phyloP scores from a whole-genome alignment of 495 filamentous ascomycete species.

The Durotheca rogersii region DNA sequence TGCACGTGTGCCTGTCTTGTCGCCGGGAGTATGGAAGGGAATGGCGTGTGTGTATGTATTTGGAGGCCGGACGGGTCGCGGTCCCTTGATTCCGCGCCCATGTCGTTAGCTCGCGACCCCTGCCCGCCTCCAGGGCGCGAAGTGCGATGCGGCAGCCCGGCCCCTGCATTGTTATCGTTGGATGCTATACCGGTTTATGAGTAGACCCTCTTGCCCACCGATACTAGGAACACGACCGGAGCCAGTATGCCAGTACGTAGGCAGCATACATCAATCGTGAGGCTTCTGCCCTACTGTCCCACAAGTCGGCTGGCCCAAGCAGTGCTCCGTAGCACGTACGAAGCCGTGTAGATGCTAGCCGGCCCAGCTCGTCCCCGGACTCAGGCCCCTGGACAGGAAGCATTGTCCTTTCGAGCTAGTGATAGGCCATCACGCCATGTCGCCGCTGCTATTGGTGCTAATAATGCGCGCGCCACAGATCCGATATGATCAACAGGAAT shows the following conservation, averaged over 20 bases:
- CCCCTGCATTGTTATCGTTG: constrained; percentile 21
- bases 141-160: constrained; percentile 2
- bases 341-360: neutral
- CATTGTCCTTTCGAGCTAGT: constrained; percentile 5
- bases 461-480: constrained; percentile 13
- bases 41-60: neutral
- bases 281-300: constrained; percentile 28
- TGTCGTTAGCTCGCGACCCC: neutral
- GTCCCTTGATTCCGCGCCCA: neutral
- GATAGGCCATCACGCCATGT: constrained; percentile 23
- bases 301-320: too few species aligned
- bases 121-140: neutral
- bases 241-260: too few species aligned
- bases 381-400: too few species aligned
- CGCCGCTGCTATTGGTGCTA: constrained; percentile 7
- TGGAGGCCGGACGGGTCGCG: neutral
- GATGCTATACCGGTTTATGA: constrained; percentile 16
- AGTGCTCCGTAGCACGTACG: too few species aligned
- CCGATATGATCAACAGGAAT: neutral
- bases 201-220: neutral
- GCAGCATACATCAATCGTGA: too few species aligned
- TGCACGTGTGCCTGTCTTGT: neutral
- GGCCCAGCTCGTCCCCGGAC: constrained; percentile 4
- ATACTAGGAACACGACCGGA: neutral
- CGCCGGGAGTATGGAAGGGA: neutral